A percentile compares a stretch with the other conserved stretches of the same genome.
Conservation (phyloP, 352 stramenopile species). For the Halophytophthora polymorphica region DNA sequence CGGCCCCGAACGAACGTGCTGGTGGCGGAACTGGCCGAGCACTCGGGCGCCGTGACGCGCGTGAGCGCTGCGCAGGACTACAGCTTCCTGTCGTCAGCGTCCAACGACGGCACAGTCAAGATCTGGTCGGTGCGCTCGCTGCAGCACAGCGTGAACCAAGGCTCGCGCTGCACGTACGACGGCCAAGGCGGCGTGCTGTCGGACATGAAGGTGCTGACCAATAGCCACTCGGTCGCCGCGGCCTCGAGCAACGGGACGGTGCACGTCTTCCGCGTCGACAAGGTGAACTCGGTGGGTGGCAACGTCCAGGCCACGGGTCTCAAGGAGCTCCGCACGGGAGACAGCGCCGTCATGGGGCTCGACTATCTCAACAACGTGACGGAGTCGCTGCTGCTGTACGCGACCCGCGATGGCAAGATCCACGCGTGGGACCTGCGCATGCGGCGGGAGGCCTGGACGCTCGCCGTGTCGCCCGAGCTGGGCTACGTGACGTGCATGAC, state of each 20-base stretch:
- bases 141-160: constrained; percentile 92
- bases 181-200: constrained; percentile 89
- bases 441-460: constrained; percentile 89
- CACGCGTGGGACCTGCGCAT: constrained; percentile 92
- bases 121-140: constrained; percentile 94
- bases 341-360: constrained; percentile 93
- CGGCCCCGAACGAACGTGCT: constrained; percentile 80
- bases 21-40: constrained; percentile 87
- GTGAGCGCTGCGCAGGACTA: constrained; percentile 94
- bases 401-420: constrained; percentile 89
- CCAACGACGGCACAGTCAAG: constrained; percentile 94
- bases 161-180: constrained; percentile 92
- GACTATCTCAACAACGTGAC: constrained; percentile 96
- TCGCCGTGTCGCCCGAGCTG: constrained; percentile 92
- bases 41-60: constrained; percentile 91
- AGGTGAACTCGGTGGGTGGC: constrained; percentile 61
- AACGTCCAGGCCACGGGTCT: constrained; percentile 72
- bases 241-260: constrained; percentile 88
- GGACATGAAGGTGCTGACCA: constrained; percentile 95
- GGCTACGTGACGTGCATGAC: constrained; percentile 96
- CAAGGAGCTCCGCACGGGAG: constrained; percentile 74
- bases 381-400: constrained; percentile 93
- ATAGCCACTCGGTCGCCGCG: constrained; percentile 94
- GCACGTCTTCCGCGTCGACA: constrained; percentile 96
- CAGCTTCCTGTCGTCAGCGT: constrained; percentile 95